Evolutionary conservation across 2,329 filamentous ascomycete genomes (phyloP), one percentile per base, ranked within the genome.

Genomic region (Claviceps spartinae): DNA sequence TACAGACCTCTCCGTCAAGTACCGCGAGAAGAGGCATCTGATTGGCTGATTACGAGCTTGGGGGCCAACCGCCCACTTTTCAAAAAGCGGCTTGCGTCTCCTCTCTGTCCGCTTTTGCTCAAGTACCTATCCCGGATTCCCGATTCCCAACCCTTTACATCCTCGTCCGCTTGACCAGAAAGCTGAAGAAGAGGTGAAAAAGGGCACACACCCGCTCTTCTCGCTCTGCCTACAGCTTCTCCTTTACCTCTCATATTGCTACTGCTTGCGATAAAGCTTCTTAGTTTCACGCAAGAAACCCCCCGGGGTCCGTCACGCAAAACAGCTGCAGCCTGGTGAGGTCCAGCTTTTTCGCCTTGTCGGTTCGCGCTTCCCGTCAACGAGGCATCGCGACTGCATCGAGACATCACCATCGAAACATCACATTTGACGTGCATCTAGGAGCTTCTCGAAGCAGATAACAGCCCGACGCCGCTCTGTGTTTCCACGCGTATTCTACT

Each of bases 11-110:
- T 52, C n/a, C 47, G 52, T 14, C 37, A 53, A 52, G 63, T 63
- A 62, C 34, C 48, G 2, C 14, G 20, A 36, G 16, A 26, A 4
- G n/a, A 24, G 3, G 9, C 1, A 40, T 55, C 40, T 63, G 51
- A 68, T 68, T 68, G 65, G 66, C 37, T 11, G 5, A 8, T 34
- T 4, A 49, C 61, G 61, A 59, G 60, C 63, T 34, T 34, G 30
- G 30, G 30, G 26, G 26, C 26, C 14, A 36, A 38, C 30, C 38
- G 16, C 38, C 45, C 42, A 30, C 50, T 38, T 14, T 45, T 22
- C 54, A 40, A 65, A 66, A 67, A 66, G 61, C 61, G 30, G 30
- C 9, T 34, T 60, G 60, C 61, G 59, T 52, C 47, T 45, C 48
- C 58, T 56, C 57, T 53, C 57, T 9, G 18, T 30, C 44, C 24